Evolutionary conservation across 192 early-diverging fungal species (phyloP).

Genomic region (Mortierella alpina): DNA sequence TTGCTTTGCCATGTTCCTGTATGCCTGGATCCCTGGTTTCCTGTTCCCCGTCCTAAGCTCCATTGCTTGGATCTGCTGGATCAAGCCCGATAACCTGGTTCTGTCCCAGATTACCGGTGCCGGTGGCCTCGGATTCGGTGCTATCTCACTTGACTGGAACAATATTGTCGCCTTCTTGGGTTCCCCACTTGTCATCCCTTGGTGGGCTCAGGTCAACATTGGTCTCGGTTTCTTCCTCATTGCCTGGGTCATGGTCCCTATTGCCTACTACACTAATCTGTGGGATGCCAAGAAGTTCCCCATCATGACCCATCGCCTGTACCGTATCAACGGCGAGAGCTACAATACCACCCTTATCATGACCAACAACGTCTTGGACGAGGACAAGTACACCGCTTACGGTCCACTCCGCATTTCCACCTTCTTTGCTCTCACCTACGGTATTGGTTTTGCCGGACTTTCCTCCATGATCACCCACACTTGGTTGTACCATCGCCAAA

Average conservation of each 20-base stretch:
- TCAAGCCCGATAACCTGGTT: slow-evolving; percentile 19
- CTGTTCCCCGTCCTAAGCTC: slow-evolving; percentile 51
- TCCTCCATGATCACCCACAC: slow-evolving; percentile 69
- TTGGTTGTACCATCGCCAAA: slow-evolving; percentile 67
- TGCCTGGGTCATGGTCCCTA: slow-evolving; percentile 77
- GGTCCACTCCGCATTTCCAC: slow-evolving; percentile 61
- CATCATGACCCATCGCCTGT: slow-evolving; percentile 52
- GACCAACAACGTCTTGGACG: slow-evolving; percentile 54
- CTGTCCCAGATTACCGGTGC: slow-evolving; percentile 57
- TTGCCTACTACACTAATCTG: slow-evolving; percentile 71
- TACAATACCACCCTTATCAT: slow-evolving; percentile 50
- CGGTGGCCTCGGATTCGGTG: slow-evolving; percentile 74
- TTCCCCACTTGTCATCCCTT: slow-evolving; percentile 50
- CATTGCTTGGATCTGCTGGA: slow-evolving; percentile 47
- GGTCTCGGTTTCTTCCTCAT: slow-evolving; percentile 68
- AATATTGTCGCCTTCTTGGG: slow-evolving; percentile 52
- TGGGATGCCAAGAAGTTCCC: slow-evolving; percentile 61
- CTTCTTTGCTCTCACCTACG: slow-evolving; percentile 64
- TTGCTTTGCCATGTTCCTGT: slow-evolving; percentile 53
- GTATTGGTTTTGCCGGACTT: slow-evolving; percentile 65
- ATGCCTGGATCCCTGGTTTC: slow-evolving; percentile 46
- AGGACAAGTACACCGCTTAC: slow-evolving; percentile 54
- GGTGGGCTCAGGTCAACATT: slow-evolving; percentile 73
- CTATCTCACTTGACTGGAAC: slow-evolving; percentile 79
- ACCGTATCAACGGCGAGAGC: slow-evolving; percentile 22